Base-by-base conservation (phyloP, 352 stramenopile species). In the Pythium coloratum region DNA sequence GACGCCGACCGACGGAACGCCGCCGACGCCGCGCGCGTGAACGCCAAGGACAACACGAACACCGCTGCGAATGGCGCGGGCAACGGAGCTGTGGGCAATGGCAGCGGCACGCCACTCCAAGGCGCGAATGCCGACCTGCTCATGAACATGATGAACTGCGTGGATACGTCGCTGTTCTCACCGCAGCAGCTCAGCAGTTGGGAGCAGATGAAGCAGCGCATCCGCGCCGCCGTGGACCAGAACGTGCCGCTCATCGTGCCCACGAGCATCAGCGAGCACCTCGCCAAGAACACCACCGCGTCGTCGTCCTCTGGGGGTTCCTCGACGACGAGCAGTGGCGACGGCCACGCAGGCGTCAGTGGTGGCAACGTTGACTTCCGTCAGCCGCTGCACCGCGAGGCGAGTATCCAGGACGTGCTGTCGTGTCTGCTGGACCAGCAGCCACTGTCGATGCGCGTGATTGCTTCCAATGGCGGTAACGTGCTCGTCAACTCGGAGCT, bases 141-240 rank as follows among this genome's bases (percentile, higher is more conserved):
- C 1, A 72, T 89, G 38, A 88, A 83, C 59, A 95, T 95, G 86
- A 95, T 95, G 86, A 80, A 90, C 64, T 95, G 86, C 69, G 84
- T 95, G 13, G 86, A 95, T 72, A 91, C 83, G 67, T 82, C 84
- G 55, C 77, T 91, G 24, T 93, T 95, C 67, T 91, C 84, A 30
- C 34, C 77, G 46, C 75, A 89, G 54, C 85, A 91, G 54, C 70
- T 92, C 46, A 65, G 77, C 59, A 93, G 90, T 69, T 93, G 86
- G 86, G 80, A 87, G 62, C 82, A 89, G 20, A 92, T 92, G 80
- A 89, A 92, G 72, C 55, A 76, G 51, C 79, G 76, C 24, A 82
- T 92, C 44, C 76, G 76, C 33, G n/a, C 69, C 6, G 84, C 83
- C 5, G 78, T 80, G 16, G 78, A 85, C 56, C 73, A 82, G 24